Conservation (phyloP, 2,329 filamentous ascomycete species). For the Fusarium sp. region DNA sequence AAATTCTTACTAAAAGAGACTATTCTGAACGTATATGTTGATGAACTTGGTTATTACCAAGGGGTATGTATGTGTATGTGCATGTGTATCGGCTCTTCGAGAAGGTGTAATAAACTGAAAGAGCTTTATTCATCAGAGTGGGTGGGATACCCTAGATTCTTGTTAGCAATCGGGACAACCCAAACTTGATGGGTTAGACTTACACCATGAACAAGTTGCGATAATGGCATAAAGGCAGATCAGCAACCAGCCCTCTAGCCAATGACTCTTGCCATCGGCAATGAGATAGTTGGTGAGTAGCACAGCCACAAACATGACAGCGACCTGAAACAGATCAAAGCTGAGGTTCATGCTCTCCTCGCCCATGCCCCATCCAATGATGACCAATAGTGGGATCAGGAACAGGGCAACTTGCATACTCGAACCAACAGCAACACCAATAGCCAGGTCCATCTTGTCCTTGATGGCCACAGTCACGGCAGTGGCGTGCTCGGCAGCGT, state of each 20-base stretch:
- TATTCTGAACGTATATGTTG: background rate
- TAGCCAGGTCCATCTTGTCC: slow-evolving; percentile 88
- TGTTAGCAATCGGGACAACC: slow-evolving; percentile 12
- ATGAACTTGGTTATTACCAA: background rate
- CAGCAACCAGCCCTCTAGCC: slow-evolving; percentile 81
- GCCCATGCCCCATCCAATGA: slow-evolving; percentile 82
- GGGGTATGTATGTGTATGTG: background rate
- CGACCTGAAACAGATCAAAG: slow-evolving; percentile 91
- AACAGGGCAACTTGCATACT: slow-evolving; percentile 87
- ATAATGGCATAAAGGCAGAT: slow-evolving; percentile 86
- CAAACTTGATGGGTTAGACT: slow-evolving; percentile 46
- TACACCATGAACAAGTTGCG: slow-evolving; percentile 74
- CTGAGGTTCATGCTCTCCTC: slow-evolving; percentile 81
- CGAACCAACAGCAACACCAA: slow-evolving; percentile 82
- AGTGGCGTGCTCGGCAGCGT: slow-evolving; percentile 85
- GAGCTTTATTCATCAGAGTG: slow-evolving; percentile 12
- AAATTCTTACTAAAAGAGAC: background rate
- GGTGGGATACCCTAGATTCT: slow-evolving; percentile 36
- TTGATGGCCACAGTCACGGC: slow-evolving; percentile 84
- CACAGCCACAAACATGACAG: slow-evolving; percentile 84
- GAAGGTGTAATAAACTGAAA: background rate
- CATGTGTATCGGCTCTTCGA: background rate
- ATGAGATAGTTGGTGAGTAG: slow-evolving; percentile 90
- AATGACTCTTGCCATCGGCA: slow-evolving; percentile 84
- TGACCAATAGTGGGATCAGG: slow-evolving; percentile 80